Percentiles rank a stretch among this genome's conserved stretches.
These are phyloP conservation scores for Jackrogersella multiformis DNA, from an alignment of 495 filamentous ascomycete genomes.

Conservation along the genomic window DNA sequence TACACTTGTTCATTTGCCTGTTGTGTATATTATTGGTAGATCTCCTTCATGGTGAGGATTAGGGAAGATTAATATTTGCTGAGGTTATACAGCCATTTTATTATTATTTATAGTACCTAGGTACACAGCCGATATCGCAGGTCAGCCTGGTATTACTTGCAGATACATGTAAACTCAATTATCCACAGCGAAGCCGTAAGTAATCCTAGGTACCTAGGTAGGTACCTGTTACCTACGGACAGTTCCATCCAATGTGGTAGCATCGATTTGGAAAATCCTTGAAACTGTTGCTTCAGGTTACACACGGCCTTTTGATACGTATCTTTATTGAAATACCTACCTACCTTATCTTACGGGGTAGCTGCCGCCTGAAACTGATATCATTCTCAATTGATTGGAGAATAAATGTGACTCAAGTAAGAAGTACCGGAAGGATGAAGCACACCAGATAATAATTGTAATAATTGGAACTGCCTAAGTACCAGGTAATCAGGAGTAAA, in stretches of 20 bases:
- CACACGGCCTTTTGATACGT: conserved; percentile 13
- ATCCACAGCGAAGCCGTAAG: no score
- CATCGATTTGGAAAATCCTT: conserved; percentile 12
- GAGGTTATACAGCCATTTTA: conserved; percentile 7
- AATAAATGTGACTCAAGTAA: conserved; percentile 23
- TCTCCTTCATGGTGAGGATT: no score
- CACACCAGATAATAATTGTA: conserved; percentile 7
- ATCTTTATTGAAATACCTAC: background rate
- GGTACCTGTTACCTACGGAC: background rate
- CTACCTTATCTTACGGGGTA: conserved; percentile 25
- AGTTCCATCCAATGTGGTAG: background rate
- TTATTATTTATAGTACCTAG: background rate
- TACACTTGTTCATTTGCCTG: no score
- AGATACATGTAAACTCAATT: no score
- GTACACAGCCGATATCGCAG: conserved; percentile 21
- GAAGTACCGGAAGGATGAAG: background rate
- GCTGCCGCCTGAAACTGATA: conserved; percentile 22
- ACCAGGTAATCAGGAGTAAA: background rate
- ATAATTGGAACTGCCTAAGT: background rate
- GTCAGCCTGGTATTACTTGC: background rate
- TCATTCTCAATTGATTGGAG: conserved; percentile 12
- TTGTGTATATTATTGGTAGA: no score
- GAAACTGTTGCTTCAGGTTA: conserved; percentile 31
- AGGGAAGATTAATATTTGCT: conserved; percentile 6
- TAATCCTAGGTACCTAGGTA: no score